Base-by-base conservation (phyloP, 176 grass and related monocot species). In the Aegilops umbellulata region DNA sequence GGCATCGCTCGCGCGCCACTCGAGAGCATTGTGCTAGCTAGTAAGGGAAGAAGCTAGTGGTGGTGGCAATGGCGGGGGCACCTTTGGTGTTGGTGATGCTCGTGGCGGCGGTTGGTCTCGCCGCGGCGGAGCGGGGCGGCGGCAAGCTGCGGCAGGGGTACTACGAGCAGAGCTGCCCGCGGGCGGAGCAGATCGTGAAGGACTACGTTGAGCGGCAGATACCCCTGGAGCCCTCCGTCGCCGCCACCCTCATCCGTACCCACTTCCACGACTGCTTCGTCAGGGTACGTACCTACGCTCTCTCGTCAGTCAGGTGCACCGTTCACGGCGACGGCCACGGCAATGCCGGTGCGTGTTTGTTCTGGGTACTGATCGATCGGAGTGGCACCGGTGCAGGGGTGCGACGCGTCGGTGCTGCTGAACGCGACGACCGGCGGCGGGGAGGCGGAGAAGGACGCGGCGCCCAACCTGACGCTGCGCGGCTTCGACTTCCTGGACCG, bases 251-350 rank as follows among this genome's bases (percentile, higher is more conserved):
- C 27, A 72, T 98, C 82, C 87, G 97, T 74, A 94, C 92, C 80
- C 91, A 98, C 83, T 98, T 98, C 95, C 95, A 98, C 89, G 95
- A 98, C 76, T 98, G 95, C 79, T 98, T 98, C 70, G 95, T 98
- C 74, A 90, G 93, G 88, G 93, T 95, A 89, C 8, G 82, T 46
- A 47, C 14, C 3, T 1, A 15, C 44, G 4, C 47, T 51, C 47
- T 51, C 17, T 51, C 47, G 47, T 51, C 47, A 17, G 47, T 51
- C 47, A 17, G 47, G 42, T 13, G 42, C 42, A 14, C 47, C 5
- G 46, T 49, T 3, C 13, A 47, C 69, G 69, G 19, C 11, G 67
- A 9, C 20, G 69, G 19, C 11, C 32, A 9, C 20, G 32, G 1
- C 13, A 13, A 12, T 31, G 53, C 16, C 32, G 8, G 51, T 4